These are phyloP conservation scores for Notholithocarpus densiflorus DNA, from an alignment of 306 rosid genomes.

Conservation along the genomic window DNA sequence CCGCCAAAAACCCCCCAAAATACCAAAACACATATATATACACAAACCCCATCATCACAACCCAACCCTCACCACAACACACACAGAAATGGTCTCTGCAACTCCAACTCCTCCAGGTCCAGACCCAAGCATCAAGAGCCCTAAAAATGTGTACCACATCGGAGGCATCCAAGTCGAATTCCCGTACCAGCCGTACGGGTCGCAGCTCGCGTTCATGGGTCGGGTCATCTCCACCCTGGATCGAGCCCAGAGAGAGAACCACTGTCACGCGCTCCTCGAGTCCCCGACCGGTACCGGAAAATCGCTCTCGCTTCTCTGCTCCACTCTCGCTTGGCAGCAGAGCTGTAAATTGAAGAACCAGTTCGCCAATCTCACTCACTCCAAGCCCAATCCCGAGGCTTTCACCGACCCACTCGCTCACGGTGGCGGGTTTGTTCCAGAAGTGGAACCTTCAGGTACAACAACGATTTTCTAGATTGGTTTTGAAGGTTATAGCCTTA, in stretches of 20 bases:
- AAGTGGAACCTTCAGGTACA: constrained; percentile 47
- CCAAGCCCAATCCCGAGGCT: constrained; percentile 56
- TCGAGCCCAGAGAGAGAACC: constrained; percentile 77
- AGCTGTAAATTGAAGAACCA: constrained; percentile 36
- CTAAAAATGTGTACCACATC: constrained; percentile 65
- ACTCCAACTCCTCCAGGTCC: not conserved
- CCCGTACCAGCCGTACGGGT: constrained; percentile 85
- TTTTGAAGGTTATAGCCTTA: not conserved
- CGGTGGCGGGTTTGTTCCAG: constrained; percentile 86
- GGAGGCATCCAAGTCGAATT: constrained; percentile 84
- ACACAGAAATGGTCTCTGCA: constrained; percentile 42
- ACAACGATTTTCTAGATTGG: not conserved
- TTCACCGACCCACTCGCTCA: constrained; percentile 54
- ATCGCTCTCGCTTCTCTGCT: constrained; percentile 89
- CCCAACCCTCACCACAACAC: not conserved
- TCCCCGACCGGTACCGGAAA: constrained; percentile 97
- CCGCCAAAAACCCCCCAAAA: constrained; percentile 21
- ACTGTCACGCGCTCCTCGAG: constrained; percentile 88
- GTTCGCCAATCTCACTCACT: constrained; percentile 23
- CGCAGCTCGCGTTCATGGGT: constrained; percentile 88
- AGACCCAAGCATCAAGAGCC: constrained; percentile 37
- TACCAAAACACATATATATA: not conserved
- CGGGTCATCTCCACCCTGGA: constrained; percentile 84
- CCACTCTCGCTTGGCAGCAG: constrained; percentile 91
- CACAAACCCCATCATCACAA: not conserved